A percentile compares a stretch with the other conserved stretches of the same genome.
These are phyloP conservation scores for Centrapalus pauciflorus DNA, from an alignment of 129 eudicot species.

Conservation along the genomic window DNA sequence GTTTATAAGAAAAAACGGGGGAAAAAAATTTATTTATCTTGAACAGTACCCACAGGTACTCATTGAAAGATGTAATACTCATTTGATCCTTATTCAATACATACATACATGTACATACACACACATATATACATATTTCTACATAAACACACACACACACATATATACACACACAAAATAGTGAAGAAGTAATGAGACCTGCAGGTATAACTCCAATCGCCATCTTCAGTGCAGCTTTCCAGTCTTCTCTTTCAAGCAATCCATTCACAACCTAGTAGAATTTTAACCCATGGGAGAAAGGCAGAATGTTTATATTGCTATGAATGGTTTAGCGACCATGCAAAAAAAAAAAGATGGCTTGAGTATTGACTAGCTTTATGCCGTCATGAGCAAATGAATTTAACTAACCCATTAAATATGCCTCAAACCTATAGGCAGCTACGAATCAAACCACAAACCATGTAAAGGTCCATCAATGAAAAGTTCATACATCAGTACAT, in stretches of 20 bases:
- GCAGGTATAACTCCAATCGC: conserved; percentile 96
- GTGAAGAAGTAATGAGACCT: conserved; percentile 33
- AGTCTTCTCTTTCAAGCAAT: conserved; percentile 76
- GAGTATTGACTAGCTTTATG: not conserved
- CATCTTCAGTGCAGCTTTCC: conserved; percentile 64
- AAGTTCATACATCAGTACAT: not conserved
- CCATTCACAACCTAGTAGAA: conserved; percentile 90
- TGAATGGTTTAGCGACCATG: not conserved
- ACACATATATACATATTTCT: too few relatives aligned
- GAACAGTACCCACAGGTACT: too few relatives aligned
- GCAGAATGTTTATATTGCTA: conserved; percentile 11
- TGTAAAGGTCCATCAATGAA: not conserved
- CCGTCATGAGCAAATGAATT: not conserved
- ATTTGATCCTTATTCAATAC: too few relatives aligned
- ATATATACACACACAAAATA: too few relatives aligned
- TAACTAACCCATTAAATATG: not conserved
- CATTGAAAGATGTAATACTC: too few relatives aligned
- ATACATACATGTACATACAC: too few relatives aligned
- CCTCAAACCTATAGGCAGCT: not conserved
- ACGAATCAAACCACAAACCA: not conserved
- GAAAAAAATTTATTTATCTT: too few relatives aligned
- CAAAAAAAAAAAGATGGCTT: too few relatives aligned
- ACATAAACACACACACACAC: too few relatives aligned
- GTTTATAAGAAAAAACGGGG: too few relatives aligned
- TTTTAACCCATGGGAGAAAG: conserved; percentile 15